Evolutionary conservation across 176 grass and related monocot species (phyloP), one percentile per base, ranked within the genome.

Genomic region (Raddia guianensis): DNA sequence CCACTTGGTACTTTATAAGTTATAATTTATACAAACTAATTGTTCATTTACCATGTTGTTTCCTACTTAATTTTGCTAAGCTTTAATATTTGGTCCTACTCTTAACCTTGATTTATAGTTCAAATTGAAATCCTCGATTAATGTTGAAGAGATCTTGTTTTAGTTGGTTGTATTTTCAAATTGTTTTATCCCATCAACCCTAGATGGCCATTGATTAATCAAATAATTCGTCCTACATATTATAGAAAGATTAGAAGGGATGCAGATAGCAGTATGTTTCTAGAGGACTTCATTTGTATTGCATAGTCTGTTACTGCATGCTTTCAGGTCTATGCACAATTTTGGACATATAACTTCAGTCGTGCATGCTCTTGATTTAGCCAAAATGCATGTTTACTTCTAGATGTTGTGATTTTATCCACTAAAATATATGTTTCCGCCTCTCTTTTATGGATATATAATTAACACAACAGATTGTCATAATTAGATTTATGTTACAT

Each of bases 1-100:
- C 10, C 57, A 71, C n/a, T 11, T 66, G 49, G 33, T 80, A 68
- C 34, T 75, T 69, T 53, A 45, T n/a, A n/a, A n/a, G n/a, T n/a
- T n/a, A n/a, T 82, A 12, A 32, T 73, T 77, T 68, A 42, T 66
- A 47, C 18, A 44, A 44, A 0, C 5, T 32, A 45, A 20, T 49
- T 8, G 15, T 76, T 81, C 33, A 61, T 66, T 66, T 18, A 68
- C 14, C 32, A 42, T 32, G 33, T 46, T 78, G 14, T 9, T 83
- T 63, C 64, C 42, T 51, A 9, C 49, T 6, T 51, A 21, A 42
- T 69, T 48, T 44, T 48, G 45, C 46, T 73, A 82, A 65, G 43
- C 57, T 60, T 51, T 32, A 13, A 56, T 72, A 10, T 57, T 43
- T 37, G 53, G 52, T 21, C 18, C 9, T 49, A 20, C 42, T 67